Evolutionary conservation across 805 yeast species (phyloP), one percentile per base, ranked within the genome.

Genomic region (Candida yuanshanica): DNA sequence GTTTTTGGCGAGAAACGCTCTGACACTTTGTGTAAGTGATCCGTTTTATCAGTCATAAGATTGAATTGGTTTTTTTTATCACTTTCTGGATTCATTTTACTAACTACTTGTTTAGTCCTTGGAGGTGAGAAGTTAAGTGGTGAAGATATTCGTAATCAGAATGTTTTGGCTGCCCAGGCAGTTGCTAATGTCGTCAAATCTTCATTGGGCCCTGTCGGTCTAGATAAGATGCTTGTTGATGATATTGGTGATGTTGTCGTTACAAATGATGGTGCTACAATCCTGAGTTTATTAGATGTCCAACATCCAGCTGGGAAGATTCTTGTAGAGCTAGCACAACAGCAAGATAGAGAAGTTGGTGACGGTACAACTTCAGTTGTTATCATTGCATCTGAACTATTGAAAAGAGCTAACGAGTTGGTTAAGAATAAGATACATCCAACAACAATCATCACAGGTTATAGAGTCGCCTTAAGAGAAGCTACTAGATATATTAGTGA

Each of bases 241-340:
- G 99, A 93, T 58, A 95, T 93, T 65, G 99, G 99, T 49, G 99
- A 95, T 66, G 97, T 93, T 35, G 90, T 96, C 6, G 97, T 93
- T 38, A 93, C 99, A 35, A 93, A 93, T 65, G 99, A 93, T 65
- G 99, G 99, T 51, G 99, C 99, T 45, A 93, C 99, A 5, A 93
- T 93, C 55, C 70, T 93, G 49, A 75, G 88, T 9, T 66, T 95
- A 39, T 70, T 93, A 50, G 99, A 93, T 60, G 98, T 93, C 38
- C 96, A 93, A 66, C 99, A 93, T 63, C 99, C 99, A 26, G 99
- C 99, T 1, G 99, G 98, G 14, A 91, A 89, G 68, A 93, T 93
- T 54, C 70, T 93, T 44, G 99, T 93, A 37, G 98, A 93, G 59
- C 74, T 93, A 58, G 99, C 99, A 2, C 96, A 93, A 64, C 98